Evolutionary conservation across 2,329 filamentous ascomycete species (phyloP).

Genomic region (Monosporascus sp.): DNA sequence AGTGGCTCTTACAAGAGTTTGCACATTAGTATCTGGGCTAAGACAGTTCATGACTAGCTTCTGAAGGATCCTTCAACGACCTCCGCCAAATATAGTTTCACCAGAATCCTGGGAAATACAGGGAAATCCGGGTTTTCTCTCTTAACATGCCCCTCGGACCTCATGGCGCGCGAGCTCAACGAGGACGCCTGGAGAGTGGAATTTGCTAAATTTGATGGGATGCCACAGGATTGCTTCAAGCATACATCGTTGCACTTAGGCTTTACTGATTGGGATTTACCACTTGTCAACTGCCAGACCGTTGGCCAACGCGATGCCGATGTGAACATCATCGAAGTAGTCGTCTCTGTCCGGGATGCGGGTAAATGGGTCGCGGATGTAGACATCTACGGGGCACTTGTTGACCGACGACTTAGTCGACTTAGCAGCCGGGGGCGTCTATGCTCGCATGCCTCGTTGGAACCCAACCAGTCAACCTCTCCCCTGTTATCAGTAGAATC

Average conservation of each 20-base stretch:
- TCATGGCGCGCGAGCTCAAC: neutral
- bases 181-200: neutral
- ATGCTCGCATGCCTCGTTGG: too few relatives aligned
- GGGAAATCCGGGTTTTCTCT: slow-evolving; percentile 4
- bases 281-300: neutral
- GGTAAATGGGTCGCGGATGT: slow-evolving; percentile 7
- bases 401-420: neutral
- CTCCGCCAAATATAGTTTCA: neutral
- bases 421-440: neutral
- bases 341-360: slow-evolving; percentile 3
- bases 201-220: slow-evolving; percentile 1
- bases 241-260: slow-evolving; percentile 5
- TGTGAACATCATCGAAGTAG: slow-evolving; percentile 1
- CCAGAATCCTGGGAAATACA: slow-evolving; percentile 6
- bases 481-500: neutral
- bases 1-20: neutral
- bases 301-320: slow-evolving; percentile 1
- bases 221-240: slow-evolving; percentile 1
- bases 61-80: slow-evolving; percentile 1
- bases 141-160: neutral
- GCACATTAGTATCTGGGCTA: neutral
- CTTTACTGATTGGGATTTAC: slow-evolving; percentile 5
- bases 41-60: neutral
- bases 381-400: slow-evolving; percentile 1
- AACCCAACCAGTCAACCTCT: too few relatives aligned